Evolutionary conservation across 1,139 yeast genomes (phyloP).

Genomic region (Zygosaccharomyces pseudobailii): DNA sequence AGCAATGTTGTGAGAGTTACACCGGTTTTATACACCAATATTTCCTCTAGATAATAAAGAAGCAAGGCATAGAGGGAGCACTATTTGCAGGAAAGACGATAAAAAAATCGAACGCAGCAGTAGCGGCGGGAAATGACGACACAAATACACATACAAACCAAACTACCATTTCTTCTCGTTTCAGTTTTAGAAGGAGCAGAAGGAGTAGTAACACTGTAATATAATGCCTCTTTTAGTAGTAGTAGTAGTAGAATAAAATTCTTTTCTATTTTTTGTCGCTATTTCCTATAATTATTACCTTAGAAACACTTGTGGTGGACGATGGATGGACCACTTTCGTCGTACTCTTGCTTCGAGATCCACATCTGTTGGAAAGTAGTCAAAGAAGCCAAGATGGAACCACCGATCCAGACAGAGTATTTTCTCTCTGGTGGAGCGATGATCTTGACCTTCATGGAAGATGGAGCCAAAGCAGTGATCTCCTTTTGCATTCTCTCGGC

Average conservation of each 20-base stretch:
- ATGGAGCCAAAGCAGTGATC: conserved; percentile 98
- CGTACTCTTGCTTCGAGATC: conserved; percentile 99
- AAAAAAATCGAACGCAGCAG: background rate
- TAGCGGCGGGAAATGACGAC: background rate
- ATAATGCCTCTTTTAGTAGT: background rate
- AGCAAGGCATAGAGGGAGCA: too few relatives aligned
- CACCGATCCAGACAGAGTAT: conserved; percentile 99
- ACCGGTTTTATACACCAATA: background rate
- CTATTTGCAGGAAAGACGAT: background rate
- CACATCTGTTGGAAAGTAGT: conserved; percentile 99
- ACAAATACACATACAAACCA: background rate
- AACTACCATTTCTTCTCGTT: background rate
- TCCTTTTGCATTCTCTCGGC: conserved; percentile 99
- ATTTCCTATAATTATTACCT: conserved; percentile 25
- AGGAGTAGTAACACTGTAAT: too few relatives aligned
- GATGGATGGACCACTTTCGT: conserved; percentile 99
- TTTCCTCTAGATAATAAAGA: too few relatives aligned
- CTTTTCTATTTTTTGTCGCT: background rate
- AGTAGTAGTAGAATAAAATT: background rate
- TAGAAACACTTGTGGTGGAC: conserved; percentile 99
- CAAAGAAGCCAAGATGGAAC: conserved; percentile 97
- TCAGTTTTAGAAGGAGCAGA: too few relatives aligned
- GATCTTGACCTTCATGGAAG: conserved; percentile 99
- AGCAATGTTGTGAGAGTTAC: conserved; percentile 2
- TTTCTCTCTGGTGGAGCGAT: conserved; percentile 99